Base-by-base conservation (phyloP, 164 flowering plant genomes). In the Chimonanthus praecox region DNA sequence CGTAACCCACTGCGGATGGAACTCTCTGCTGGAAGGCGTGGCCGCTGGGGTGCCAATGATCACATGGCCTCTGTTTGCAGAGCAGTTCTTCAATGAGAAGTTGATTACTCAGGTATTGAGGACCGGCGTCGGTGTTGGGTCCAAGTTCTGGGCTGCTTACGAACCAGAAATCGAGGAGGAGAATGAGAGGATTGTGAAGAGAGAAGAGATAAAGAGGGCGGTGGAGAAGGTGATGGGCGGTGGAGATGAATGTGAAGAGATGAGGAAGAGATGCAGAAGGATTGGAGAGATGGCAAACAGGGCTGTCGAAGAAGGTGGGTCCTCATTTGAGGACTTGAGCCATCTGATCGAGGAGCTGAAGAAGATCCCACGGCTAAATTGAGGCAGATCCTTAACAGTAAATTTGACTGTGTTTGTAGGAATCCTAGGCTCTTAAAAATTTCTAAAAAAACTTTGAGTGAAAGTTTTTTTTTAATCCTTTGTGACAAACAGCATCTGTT, bases 1-100 rank as follows among this genome's bases (percentile, higher is more conserved):
- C 72, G 62, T 90, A 60, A 90, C 88, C 2, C 94, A 88, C 61
- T 88, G 88, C 45, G 89, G 91, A 0, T 89, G 94, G 94, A 90
- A 90, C 76, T 90, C 92, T 0, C 79, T 88, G 0, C 47, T 85
- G n/a, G 94, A 90, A 78, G 88, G 83, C 3, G 65, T 84, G 0
- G 71, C 79, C 16, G 70, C 84, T 0, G 88, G 90, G 0, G 78
- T 88, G 64, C 92, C 92, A 10, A 79, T 88, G 88, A 64, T 86
- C 8, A 86, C 92, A 1, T 90, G 91, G 90, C 92, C 92, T 0
- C 75, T 84, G 48, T 87, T 87, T 61, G 79, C 85, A 0, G 91
- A 88, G 33, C 92, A 90, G 72, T 87, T 84, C 74, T 65, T 74
- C 2, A 90, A 87, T 51, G 91, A 88, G 82, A 86, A 84, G 72